Evolutionary conservation across 176 grass and related monocot genomes (phyloP), one percentile per base, ranked within the genome.

Genomic region (Metroxylon sagu): DNA sequence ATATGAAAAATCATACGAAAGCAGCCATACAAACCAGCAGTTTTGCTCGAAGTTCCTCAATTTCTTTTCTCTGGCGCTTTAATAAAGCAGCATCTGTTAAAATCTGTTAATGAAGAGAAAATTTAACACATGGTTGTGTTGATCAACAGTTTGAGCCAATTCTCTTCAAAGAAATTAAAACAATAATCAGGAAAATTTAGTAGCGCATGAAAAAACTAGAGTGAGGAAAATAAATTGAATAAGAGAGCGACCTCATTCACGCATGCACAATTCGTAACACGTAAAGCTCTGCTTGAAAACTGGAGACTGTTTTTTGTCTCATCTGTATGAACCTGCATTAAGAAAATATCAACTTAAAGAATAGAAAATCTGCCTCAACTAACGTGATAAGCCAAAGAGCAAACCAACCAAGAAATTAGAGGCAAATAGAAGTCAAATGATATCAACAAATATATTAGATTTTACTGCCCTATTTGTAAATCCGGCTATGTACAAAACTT

Each of bases 221-320:
- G 19, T 62, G 12, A 50, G 0, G 6, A 58, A 12, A 29, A 30
- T n/a, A 67, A 25, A 23, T 57, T 53, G 19, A 65, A 14, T 64
- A 64, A 78, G 19, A 31, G 5, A 51, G 19, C 18, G 7, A 96
- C 91, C 91, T 96, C 91, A 69, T 96, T 96, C 48, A 96, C 78
- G 14, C 69, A 78, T 69, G 69, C 91, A 74, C 83, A 96, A 50
- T 96, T 96, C 64, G 86, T 90, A 55, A 96, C 91, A 66, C 77
- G 78, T 56, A 90, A 75, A 77, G 91, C 91, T 83, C 77, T 87
- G 59, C 86, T 90, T 21, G 91, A 83, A 82, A 96, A 96, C 53
- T 87, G 80, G 57, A 96, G 83, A 56, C 83, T 96, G 64, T 83
- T 96, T 82, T 96, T 96, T 31, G 91, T 96, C 71, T 96, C 91